Conservation (phyloP, 2,329 filamentous ascomycete species). For the Penicillium expansum region DNA sequence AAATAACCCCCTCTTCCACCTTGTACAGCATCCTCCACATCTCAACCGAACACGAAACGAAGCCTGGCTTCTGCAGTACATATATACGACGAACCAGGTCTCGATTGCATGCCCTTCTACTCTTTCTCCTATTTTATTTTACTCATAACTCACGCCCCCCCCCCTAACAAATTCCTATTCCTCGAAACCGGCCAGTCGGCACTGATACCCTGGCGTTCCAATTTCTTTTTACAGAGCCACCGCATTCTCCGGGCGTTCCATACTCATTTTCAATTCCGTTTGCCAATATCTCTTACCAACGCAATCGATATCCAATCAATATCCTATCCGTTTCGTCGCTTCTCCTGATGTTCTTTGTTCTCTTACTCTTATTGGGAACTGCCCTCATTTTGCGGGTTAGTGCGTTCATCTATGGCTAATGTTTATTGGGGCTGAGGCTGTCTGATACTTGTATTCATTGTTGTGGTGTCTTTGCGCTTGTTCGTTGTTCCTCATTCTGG, state of each 20-base stretch:
- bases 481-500: background rate
- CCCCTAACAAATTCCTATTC: background rate
- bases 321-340: background rate
- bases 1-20: background rate
- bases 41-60: background rate
- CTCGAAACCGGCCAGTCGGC: slow-evolving; percentile 4
- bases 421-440: background rate
- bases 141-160: background rate
- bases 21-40: slow-evolving; percentile 5
- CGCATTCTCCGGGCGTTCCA: slow-evolving; percentile 1
- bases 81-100: slow-evolving; percentile 16
- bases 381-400: background rate
- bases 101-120: background rate
- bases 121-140: background rate
- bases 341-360: background rate
- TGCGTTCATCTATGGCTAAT: background rate
- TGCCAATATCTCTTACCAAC: background rate
- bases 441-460: background rate
- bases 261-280: background rate
- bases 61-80: slow-evolving; percentile 3
- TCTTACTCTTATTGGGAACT: background rate
- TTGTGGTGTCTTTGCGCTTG: background rate
- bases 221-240: background rate
- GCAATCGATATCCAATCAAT: background rate
- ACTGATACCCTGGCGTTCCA: slow-evolving; percentile 13